phyloP scores from a whole-genome alignment of 1,139 yeast species.

The Blastobotrys buckinghamii region DNA sequence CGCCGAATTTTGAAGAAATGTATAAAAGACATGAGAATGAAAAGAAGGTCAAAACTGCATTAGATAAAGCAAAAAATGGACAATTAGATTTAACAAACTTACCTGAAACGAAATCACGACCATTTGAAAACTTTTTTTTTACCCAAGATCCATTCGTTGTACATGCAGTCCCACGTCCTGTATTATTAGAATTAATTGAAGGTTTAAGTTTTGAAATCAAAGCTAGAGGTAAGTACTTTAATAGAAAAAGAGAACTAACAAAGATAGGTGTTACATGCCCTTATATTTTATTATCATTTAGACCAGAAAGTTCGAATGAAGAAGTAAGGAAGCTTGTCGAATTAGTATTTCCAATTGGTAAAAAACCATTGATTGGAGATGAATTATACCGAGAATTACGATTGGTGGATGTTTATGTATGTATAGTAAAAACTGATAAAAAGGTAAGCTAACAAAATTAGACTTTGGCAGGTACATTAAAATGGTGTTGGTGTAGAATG shows the following conservation, averaged over 20 bases:
- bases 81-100: neutral
- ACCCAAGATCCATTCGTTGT: constrained; percentile 24
- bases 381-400: constrained; percentile 27
- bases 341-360: constrained; percentile 23
- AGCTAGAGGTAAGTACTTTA: constrained; percentile 27
- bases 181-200: constrained; percentile 28
- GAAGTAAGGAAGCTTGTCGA: constrained; percentile 25
- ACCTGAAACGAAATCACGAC: neutral
- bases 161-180: constrained; percentile 26
- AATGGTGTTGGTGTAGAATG: constrained; percentile 80
- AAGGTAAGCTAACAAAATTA: constrained; percentile 5
- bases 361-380: constrained; percentile 27
- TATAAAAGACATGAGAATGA: neutral
- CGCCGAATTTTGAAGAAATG: constrained; percentile 4
- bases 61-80: constrained; percentile 7
- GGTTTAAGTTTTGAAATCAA: constrained; percentile 29
- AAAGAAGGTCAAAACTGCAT: neutral
- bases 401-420: constrained; percentile 26
- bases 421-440: constrained; percentile 5
- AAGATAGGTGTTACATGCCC: constrained; percentile 29
- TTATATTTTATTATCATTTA: constrained; percentile 29
- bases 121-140: constrained; percentile 24
- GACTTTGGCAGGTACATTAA: constrained; percentile 65
- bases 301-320: constrained; percentile 24
- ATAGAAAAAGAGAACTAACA: neutral